These are phyloP conservation scores for Gyrodon lividus DNA, from an alignment of 768 basidiomycete genomes.

Conservation along the genomic window DNA sequence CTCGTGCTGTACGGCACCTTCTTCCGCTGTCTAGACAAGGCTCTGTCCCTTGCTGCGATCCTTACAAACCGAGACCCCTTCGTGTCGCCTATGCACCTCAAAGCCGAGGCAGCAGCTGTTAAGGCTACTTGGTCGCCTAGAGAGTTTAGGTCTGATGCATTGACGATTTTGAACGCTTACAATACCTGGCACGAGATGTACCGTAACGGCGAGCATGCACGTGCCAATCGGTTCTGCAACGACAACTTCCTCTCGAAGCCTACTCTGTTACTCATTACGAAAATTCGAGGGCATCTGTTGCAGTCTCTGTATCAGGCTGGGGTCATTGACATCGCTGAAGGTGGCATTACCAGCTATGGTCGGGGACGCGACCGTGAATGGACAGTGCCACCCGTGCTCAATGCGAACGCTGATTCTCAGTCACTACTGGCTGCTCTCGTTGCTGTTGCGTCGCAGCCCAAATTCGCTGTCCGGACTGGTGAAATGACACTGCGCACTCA, in stretches of 20 bases:
- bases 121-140: slow-evolving; percentile 79
- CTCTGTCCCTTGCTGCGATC: slow-evolving; percentile 88
- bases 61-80: slow-evolving; percentile 90
- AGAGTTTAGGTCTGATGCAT: slow-evolving; percentile 81
- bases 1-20: slow-evolving; percentile 87
- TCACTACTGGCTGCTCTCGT: slow-evolving; percentile 83
- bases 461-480: slow-evolving; percentile 78
- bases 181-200: slow-evolving; percentile 79
- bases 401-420: slow-evolving; percentile 67
- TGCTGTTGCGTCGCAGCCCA: slow-evolving; percentile 83
- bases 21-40: slow-evolving; percentile 88
- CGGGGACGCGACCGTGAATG: slow-evolving; percentile 34
- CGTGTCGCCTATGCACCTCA: slow-evolving; percentile 75
- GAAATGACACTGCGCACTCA: slow-evolving; percentile 70
- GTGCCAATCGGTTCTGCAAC: slow-evolving; percentile 72
- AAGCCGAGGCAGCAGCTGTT: slow-evolving; percentile 62
- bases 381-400: slow-evolving; percentile 63
- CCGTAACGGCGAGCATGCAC: slow-evolving; percentile 56
- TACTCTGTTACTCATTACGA: slow-evolving; percentile 77
- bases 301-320: slow-evolving; percentile 77
- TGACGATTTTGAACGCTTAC: slow-evolving; percentile 79
- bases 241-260: slow-evolving; percentile 90
- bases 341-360: slow-evolving; percentile 42
- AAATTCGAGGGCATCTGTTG: slow-evolving; percentile 75
- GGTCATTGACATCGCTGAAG: slow-evolving; percentile 78